A percentile compares a stretch with the other conserved stretches of the same genome.
These are phyloP conservation scores for Neurospora sp. DNA, from an alignment of 495 filamentous ascomycete genomes.

Conservation along the genomic window DNA sequence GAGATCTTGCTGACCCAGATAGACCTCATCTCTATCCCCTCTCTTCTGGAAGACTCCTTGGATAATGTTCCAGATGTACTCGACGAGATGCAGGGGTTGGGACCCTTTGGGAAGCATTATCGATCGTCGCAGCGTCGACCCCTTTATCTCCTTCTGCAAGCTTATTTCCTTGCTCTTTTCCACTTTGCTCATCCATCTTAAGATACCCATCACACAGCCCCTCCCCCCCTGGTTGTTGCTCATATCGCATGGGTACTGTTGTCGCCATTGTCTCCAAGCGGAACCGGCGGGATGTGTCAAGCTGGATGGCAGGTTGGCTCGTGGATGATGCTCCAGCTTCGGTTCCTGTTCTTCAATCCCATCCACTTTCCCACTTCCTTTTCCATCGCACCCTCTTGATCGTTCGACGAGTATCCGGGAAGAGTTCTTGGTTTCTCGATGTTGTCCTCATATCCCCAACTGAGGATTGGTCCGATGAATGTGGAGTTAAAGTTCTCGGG, in stretches of 20 bases:
- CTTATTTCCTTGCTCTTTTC: not conserved
- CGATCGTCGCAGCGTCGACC: not conserved
- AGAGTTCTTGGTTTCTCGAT: not conserved
- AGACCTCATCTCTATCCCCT: not conserved
- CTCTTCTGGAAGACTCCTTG: not conserved
- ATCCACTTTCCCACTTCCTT: not conserved
- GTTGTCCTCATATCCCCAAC: not conserved
- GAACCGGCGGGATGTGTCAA: not conserved
- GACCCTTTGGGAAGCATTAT: not conserved
- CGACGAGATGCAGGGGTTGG: too few relatives aligned
- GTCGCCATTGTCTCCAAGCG: not conserved
- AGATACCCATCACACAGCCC: not conserved
- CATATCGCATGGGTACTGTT: not conserved
- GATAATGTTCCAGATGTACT: not conserved
- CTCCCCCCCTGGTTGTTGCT: not conserved
- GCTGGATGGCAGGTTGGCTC: not conserved
- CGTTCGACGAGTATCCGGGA: not conserved
- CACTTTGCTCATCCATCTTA: not conserved
- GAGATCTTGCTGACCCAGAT: not conserved
- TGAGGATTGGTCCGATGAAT: not conserved
- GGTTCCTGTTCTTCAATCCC: not conserved
- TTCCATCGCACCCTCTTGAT: not conserved
- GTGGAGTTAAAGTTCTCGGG: not conserved
- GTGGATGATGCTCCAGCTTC: not conserved
- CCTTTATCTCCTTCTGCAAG: not conserved